Conservation (phyloP, 2,329 filamentous ascomycete genomes). For the Aureobasidium pullulans region DNA sequence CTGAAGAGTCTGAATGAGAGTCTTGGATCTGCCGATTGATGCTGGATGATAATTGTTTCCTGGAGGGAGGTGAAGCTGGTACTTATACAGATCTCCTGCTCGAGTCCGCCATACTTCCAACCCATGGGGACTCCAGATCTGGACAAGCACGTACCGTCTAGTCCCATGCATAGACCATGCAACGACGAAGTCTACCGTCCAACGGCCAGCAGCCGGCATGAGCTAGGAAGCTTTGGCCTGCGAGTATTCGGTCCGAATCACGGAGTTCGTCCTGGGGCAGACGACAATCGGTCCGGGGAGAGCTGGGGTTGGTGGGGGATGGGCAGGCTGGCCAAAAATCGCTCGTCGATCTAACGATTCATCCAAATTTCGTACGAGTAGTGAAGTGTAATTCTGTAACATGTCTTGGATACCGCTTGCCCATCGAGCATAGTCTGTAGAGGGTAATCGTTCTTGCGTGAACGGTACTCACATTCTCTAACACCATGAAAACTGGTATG, state of each 20-base stretch:
- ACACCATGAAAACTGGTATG: not conserved
- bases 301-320: conserved; percentile 11
- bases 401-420: not conserved
- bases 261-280: not conserved
- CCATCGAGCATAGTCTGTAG: not conserved
- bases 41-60: conserved; percentile 5
- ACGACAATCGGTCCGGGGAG: not conserved
- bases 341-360: conserved; percentile 11
- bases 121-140: conserved; percentile 14
- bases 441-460: not conserved
- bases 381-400: not conserved
- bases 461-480: not conserved
- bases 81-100: conserved; percentile 9
- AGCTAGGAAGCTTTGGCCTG: not conserved
- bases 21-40: conserved; percentile 11
- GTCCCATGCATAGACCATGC: conserved; percentile 9
- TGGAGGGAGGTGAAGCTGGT: not conserved
- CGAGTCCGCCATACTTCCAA: not conserved
- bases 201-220: not conserved
- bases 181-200: conserved; percentile 6
- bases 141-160: conserved; percentile 10
- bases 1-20: conserved; percentile 10
- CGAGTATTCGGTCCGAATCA: conserved; percentile 2
- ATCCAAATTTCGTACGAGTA: not conserved
- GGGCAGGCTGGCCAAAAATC: not conserved